These are phyloP conservation scores for Suillus sp. DNA, from an alignment of 768 basidiomycete genomes.

Conservation along the genomic window DNA sequence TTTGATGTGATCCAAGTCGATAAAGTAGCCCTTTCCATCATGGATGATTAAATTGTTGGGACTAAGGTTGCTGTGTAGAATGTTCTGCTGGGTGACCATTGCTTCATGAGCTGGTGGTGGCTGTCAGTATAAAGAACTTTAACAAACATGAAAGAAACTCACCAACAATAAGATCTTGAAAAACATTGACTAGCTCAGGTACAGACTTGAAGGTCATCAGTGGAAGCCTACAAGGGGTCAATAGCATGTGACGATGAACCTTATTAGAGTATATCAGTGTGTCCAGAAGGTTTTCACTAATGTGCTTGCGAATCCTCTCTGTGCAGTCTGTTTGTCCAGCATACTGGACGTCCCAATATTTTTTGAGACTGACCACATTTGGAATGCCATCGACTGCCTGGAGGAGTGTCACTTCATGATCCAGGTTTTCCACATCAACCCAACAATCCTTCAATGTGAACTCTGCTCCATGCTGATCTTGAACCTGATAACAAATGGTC, in stretches of 20 bases:
- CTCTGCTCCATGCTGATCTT: neutral
- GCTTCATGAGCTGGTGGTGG: neutral
- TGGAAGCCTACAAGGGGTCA: neutral
- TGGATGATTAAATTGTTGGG: neutral
- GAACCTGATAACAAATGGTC: neutral
- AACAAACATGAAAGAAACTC: neutral
- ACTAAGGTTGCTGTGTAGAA: neutral
- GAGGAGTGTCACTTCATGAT: neutral
- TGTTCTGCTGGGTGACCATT: fast-evolving
- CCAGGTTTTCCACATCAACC: neutral
- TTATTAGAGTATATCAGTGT: neutral
- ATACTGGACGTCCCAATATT: neutral
- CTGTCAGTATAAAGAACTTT: neutral
- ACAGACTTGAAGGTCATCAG: neutral
- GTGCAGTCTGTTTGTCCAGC: neutral
- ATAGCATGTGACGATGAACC: neutral
- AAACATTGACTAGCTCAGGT: neutral
- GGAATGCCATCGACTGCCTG: neutral
- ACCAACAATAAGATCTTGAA: neutral
- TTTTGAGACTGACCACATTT: neutral
- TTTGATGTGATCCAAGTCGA: neutral
- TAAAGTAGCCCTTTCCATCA: neutral
- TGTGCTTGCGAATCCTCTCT: neutral
- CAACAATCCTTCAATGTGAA: neutral
- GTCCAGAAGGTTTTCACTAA: neutral